These are phyloP conservation scores for Penstemon newberryi DNA, from an alignment of 257 asterid genomes.

Conservation along the genomic window DNA sequence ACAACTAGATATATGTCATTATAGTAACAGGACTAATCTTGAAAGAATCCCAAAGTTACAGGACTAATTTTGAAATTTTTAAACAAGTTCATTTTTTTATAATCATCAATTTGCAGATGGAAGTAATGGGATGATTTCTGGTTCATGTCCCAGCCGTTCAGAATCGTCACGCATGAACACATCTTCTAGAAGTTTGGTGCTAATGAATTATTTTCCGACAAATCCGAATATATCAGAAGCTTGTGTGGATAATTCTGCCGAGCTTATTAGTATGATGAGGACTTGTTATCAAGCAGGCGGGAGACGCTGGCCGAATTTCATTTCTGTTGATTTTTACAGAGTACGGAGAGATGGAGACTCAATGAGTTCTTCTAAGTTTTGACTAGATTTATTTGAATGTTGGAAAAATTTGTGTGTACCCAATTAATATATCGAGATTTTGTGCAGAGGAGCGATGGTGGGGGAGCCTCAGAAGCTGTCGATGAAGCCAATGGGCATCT, in stretches of 20 bases:
- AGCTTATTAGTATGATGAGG: constrained; percentile 47
- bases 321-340: constrained; percentile 83
- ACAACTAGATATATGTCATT: too few relatives aligned
- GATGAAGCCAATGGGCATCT: constrained; percentile 86
- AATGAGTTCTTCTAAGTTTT: neutral
- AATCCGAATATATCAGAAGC: constrained; percentile 65
- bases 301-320: constrained; percentile 88
- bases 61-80: too few relatives aligned
- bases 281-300: constrained; percentile 68
- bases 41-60: too few relatives aligned
- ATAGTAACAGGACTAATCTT: too few relatives aligned
- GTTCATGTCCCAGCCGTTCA: constrained; percentile 69
- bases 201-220: constrained; percentile 68
- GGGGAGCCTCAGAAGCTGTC: constrained; percentile 88
- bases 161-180: constrained; percentile 74
- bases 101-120: constrained; percentile 61
- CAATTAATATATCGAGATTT: neutral
- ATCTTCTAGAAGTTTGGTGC: constrained; percentile 57
- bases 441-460: constrained; percentile 81
- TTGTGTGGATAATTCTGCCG: constrained; percentile 77
- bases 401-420: neutral
- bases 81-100: too few relatives aligned
- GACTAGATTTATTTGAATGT: neutral
- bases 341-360: constrained; percentile 30
- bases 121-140: constrained; percentile 57